Evolutionary conservation across 108 stramenopile species (phyloP).

Genomic region (Pseudonitzschia delicatissima): DNA sequence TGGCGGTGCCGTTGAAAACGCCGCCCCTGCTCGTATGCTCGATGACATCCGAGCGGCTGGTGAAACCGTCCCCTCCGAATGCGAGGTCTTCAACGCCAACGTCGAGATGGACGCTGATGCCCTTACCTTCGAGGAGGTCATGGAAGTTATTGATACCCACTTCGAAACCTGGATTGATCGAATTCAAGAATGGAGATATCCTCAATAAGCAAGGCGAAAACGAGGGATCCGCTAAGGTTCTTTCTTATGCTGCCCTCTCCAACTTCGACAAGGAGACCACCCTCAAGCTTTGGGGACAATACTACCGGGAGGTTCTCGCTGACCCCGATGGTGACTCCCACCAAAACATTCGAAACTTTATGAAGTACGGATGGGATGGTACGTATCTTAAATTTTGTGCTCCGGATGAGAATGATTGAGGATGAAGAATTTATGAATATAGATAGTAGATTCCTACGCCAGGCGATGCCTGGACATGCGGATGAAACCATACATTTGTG

Average conservation of each 20-base stretch:
- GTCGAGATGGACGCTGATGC: slow-evolving; percentile 77
- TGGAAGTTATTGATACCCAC: slow-evolving; percentile 68
- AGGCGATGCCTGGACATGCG: not conserved
- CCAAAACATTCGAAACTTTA: slow-evolving; percentile 86
- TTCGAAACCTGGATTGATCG: slow-evolving; percentile 73
- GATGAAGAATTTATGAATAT: slow-evolving; percentile 5
- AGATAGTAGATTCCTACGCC: slow-evolving; percentile 18
- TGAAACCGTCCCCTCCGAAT: slow-evolving; percentile 75
- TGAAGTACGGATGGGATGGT: slow-evolving; percentile 69
- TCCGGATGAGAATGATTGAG: not conserved
- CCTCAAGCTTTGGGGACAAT: slow-evolving; percentile 82
- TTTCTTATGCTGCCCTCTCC: slow-evolving; percentile 80
- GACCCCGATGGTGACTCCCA: slow-evolving; percentile 73
- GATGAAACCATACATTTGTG: not conserved
- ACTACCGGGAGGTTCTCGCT: slow-evolving; percentile 81
- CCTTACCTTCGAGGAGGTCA: slow-evolving; percentile 81
- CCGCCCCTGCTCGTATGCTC: slow-evolving; percentile 77
- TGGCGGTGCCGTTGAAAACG: slow-evolving; percentile 74
- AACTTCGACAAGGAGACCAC: slow-evolving; percentile 80
- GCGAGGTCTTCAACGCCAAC: slow-evolving; percentile 81
- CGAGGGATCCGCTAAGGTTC: slow-evolving; percentile 77
- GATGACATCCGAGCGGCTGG: slow-evolving; percentile 79
- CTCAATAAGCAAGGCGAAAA: slow-evolving; percentile 81
- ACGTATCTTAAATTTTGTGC: not conserved
- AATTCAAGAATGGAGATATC: slow-evolving; percentile 86